Evolutionary conservation across 1,284 basidiomycete species (phyloP), one percentile per base, ranked within the genome.

Genomic region (Inonotus obliquus): DNA sequence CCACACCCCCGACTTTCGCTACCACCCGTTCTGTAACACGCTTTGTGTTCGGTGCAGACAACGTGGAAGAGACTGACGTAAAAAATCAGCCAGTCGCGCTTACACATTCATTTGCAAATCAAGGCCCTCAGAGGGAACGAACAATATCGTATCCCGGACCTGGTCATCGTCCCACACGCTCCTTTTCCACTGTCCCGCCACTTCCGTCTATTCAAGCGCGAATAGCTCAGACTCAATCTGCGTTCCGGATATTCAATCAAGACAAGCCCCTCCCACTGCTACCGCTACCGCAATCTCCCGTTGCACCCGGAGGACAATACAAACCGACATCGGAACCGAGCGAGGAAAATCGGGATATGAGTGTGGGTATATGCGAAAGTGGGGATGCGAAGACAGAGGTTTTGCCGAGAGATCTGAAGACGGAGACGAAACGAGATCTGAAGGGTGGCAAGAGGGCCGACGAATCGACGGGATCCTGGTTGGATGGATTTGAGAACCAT

Each of bases 381-480:
- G 57, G n/a, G 51, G 61, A 59, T 49, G 29, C 35, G 51, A 52
- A 35, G 10, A 17, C 32, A 53, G 44, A 53, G 23, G 54, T 37
- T 53, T 27, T 60, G 35, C 57, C 53, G 21, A 44, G 56, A 32
- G 53, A 41, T 47, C 58, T 14, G 17, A 23, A n/a, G 4, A 27
- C 21, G 48, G 19, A 21, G 48, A 39, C 21, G 41, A 44, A 25
- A 23, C 23, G 21, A 49, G 27, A 5, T 25, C 17, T 17, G 19
- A 29, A 52, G 9, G 37, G 32, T 13, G 49, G 10, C n/a, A 14
- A 17, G 27, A 52, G 62, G 19, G 62, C 41, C 9, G 62, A 63
- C 32, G n/a, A 49, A 35, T 63, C 62, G 45, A 13, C 37, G 13
- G 62, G 62, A n/a, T 63, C 62, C 7, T 63, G 62, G 62, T 54